phyloP scores from a whole-genome alignment of 225 moss, liverwort and hornwort species.

The Anthoceros angustus region DNA sequence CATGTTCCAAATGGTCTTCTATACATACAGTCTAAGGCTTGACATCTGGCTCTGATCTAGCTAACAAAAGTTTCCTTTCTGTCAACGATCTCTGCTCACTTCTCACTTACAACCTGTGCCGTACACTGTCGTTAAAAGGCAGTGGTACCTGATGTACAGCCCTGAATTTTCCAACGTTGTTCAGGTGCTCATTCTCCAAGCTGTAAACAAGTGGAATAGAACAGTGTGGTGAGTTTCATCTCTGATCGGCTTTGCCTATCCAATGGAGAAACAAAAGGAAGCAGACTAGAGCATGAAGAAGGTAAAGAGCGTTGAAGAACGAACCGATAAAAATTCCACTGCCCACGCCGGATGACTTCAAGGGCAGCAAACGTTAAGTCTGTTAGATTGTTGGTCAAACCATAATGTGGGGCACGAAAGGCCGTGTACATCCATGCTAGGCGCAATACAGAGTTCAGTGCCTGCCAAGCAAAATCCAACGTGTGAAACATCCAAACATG shows the following conservation, averaged over 20 bases:
- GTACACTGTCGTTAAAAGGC: slow-evolving; percentile 6
- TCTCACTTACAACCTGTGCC: not conserved
- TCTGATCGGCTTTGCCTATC: not conserved
- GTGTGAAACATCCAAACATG: not conserved
- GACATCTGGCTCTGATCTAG: not conserved
- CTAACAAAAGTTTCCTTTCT: not conserved
- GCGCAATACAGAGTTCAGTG: slow-evolving; percentile 22
- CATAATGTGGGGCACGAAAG: slow-evolving; percentile 21
- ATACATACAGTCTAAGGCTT: not conserved
- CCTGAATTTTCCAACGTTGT: slow-evolving; percentile 1
- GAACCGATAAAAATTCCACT: slow-evolving; percentile 87
- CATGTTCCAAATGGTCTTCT: not conserved
- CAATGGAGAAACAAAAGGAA: not conserved
- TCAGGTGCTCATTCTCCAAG: slow-evolving; percentile 5
- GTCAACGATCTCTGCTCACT: not conserved
- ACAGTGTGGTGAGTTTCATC: not conserved
- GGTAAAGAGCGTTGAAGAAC: not conserved
- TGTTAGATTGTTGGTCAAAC: slow-evolving; percentile 15
- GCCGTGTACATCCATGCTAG: slow-evolving; percentile 34
- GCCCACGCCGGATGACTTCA: slow-evolving; percentile 66
- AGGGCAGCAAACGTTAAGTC: slow-evolving; percentile 41
- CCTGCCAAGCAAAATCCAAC: slow-evolving; percentile 12
- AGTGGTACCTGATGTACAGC: not conserved
- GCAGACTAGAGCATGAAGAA: slow-evolving; percentile 2
- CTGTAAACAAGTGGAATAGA: not conserved